phyloP scores from a whole-genome alignment of 2,329 filamentous ascomycete genomes.

The Fusarium mexicanum region DNA sequence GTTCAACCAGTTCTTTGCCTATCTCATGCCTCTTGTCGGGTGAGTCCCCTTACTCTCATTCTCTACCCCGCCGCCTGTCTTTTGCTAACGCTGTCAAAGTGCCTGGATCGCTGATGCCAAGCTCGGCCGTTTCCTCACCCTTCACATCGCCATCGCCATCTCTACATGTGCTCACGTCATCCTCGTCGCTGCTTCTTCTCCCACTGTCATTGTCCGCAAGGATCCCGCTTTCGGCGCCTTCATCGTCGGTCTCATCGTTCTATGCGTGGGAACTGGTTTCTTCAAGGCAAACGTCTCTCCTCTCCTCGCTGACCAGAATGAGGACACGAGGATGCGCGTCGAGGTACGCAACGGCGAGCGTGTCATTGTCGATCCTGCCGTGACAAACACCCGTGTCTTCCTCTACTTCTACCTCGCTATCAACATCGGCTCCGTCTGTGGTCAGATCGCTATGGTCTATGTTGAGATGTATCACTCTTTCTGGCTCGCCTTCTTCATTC shows the following conservation, averaged over 20 bases:
- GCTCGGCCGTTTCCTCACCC: conserved; percentile 77
- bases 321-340: conserved; percentile 66
- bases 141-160: conserved; percentile 72
- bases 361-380: conserved; percentile 75
- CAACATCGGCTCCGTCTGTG: conserved; percentile 71
- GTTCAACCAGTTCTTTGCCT: conserved; percentile 71
- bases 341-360: conserved; percentile 68
- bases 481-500: conserved; percentile 76
- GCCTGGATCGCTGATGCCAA: conserved; percentile 73
- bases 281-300: conserved; percentile 85
- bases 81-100: conserved; percentile 45
- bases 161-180: conserved; percentile 74
- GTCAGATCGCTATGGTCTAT: conserved; percentile 72
- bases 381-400: conserved; percentile 75
- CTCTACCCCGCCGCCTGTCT: background rate
- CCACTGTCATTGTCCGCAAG: conserved; percentile 66
- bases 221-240: conserved; percentile 71
- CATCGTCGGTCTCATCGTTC: conserved; percentile 68
- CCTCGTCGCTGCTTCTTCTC: conserved; percentile 72
- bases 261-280: conserved; percentile 75
- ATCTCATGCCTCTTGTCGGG: conserved; percentile 67
- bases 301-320: conserved; percentile 76
- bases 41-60: conserved; percentile 40
- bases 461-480: conserved; percentile 81
- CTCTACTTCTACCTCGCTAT: conserved; percentile 69